Evolutionary conservation across 345 rosid species (phyloP), one percentile per base, ranked within the genome.

Genomic region (Anacardium occidentale): DNA sequence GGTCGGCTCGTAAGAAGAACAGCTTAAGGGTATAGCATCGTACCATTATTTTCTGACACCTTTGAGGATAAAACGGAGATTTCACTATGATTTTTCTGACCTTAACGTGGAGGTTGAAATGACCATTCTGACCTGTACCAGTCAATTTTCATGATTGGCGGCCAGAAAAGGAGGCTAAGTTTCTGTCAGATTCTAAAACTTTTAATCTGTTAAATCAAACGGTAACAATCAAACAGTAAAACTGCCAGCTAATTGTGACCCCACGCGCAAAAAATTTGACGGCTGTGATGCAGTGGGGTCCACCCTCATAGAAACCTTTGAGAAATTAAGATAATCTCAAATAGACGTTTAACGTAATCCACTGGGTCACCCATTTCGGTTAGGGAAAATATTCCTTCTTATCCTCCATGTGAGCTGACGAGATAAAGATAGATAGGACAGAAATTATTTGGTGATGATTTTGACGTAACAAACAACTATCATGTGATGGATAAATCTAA

Each of bases 1-100:
- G 98, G 1, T 84, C 98, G 32, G 84, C 81, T 72, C 88, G 95
- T 20, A 92, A 87, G 84, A 89, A 88, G 79, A 92, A 90, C 78
- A 90, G 96, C 79, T 54, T 90, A 68, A 87, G 98, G 89, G 98
- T 94, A 86, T 10, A 9, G 10, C 26, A 55, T 51, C 57, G 14
- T 51, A 8, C 17, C 13, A 17, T 37, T 37, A 37, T 20, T 15
- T 26, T 59, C 29, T 8, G 4, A 1, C 1, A 7, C 4, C 13
- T 2, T 0, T 10, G 54, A 59, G 63, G 72, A 24, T 69, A 61
- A 40, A 59, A 18, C 20, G 53, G 70, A 34, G 34, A 56, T 55
- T 73, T 14, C 7, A 51, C 57, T 65, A 58, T 63, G 71, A 62
- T 37, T 25, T 4, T 10, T 0, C 24, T 7, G 42, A 10, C 32